A percentile compares a stretch with the other conserved stretches of the same genome.
These are phyloP conservation scores for Avena sativa DNA, from an alignment of 176 grass and related monocot genomes.

Conservation along the genomic window DNA sequence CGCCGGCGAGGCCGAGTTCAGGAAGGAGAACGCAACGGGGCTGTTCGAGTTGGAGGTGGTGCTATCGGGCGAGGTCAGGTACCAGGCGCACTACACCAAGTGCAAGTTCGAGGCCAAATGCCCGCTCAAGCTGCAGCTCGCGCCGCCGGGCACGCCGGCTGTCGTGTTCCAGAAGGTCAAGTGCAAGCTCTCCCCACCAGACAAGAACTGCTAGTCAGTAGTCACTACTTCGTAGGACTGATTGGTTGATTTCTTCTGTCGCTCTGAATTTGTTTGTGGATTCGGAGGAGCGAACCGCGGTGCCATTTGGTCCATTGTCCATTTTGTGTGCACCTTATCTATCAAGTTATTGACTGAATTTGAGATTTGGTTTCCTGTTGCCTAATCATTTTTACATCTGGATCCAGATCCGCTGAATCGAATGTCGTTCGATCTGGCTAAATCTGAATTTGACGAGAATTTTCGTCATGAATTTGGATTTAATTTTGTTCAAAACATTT, in stretches of 20 bases:
- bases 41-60: too few relatives aligned
- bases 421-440: background rate
- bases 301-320: background rate
- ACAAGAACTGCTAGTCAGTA: slow-evolving; percentile 22
- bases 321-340: background rate
- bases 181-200: background rate
- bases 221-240: background rate
- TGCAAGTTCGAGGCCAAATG: too few relatives aligned
- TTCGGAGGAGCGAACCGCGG: background rate
- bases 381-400: background rate
- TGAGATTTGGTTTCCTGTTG: background rate
- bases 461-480: background rate
- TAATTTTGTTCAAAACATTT: background rate
- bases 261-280: background rate
- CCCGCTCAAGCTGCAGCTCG: too few relatives aligned
- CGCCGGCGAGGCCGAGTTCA: too few relatives aligned
- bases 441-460: background rate
- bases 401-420: background rate
- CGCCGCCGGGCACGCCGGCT: too few relatives aligned
- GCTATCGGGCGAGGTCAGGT: too few relatives aligned
- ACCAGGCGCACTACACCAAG: too few relatives aligned
- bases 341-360: too few relatives aligned
- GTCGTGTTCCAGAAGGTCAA: too few relatives aligned
- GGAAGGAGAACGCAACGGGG: too few relatives aligned
- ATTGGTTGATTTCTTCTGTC: background rate